phyloP scores from a whole-genome alignment of 352 stramenopile species.

The Poterioochromonas sp. region DNA sequence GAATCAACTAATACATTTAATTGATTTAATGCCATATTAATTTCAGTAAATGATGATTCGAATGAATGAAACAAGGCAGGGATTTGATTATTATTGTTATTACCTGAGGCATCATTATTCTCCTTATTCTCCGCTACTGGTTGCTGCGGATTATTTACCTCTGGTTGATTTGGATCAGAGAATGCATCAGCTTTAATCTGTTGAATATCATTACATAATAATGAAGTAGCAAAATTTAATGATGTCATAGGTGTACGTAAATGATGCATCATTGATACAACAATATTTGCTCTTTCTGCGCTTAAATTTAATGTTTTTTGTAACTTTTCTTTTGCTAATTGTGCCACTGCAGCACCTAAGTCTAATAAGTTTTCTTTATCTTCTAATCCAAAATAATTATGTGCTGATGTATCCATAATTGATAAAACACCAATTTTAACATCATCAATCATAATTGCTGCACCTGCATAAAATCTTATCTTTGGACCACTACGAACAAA shows the following conservation, averaged over 20 bases:
- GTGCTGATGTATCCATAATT: constrained; percentile 11
- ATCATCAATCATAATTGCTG: constrained; percentile 12
- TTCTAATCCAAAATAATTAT: neutral
- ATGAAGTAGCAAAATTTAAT: constrained; percentile 8
- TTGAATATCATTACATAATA: constrained; percentile 2
- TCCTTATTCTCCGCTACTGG: neutral
- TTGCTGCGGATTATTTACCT: neutral
- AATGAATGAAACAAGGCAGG: neutral
- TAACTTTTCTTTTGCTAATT: neutral
- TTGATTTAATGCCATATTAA: constrained; percentile 7
- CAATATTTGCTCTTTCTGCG: constrained; percentile 8
- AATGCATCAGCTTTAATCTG: neutral
- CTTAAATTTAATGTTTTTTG: neutral
- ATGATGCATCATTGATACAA: constrained; percentile 15
- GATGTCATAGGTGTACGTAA: constrained; percentile 16
- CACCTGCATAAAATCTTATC: constrained; percentile 24
- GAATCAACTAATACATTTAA: constrained; percentile 8
- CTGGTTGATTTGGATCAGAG: neutral
- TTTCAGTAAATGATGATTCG: neutral
- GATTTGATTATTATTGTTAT: neutral
- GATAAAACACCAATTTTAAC: constrained; percentile 17
- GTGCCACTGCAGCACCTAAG: neutral
- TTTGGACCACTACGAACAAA: neutral
- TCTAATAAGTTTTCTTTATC: constrained; percentile 18
- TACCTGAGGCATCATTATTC: neutral